These are phyloP conservation scores for Claviceps spartinae DNA, from an alignment of 2,329 filamentous ascomycete genomes.

Conservation along the genomic window DNA sequence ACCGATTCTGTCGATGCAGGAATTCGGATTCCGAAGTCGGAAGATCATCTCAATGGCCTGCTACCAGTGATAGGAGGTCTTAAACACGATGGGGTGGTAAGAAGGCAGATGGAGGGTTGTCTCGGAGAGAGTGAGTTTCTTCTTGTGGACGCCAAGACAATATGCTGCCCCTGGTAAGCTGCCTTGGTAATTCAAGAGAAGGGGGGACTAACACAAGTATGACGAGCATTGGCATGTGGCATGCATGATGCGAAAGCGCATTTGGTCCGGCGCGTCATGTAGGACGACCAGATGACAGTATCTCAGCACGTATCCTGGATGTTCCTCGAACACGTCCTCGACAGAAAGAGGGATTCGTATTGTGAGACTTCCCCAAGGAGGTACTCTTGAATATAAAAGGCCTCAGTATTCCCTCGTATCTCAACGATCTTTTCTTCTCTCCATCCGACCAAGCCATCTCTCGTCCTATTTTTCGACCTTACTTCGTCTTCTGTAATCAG, in stretches of 20 bases:
- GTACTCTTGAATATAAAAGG: not conserved
- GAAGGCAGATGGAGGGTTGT: not conserved
- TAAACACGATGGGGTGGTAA: not conserved
- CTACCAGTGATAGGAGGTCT: not conserved
- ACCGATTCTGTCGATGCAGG: conserved; percentile 1
- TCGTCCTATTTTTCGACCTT: not conserved
- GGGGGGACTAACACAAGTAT: too few species aligned
- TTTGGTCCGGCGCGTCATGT: too few species aligned
- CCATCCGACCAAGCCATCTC: not conserved
- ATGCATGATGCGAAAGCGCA: too few species aligned
- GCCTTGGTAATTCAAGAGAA: not conserved
- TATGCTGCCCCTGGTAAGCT: not conserved
- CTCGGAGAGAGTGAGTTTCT: not conserved
- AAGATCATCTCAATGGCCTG: not conserved
- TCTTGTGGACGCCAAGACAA: not conserved
- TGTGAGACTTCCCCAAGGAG: not conserved
- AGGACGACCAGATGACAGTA: too few species aligned
- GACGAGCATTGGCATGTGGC: not conserved
- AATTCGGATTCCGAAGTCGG: not conserved
- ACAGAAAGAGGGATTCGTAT: too few species aligned
- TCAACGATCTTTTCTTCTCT: not conserved
- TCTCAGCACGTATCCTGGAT: too few species aligned
- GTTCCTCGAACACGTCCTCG: too few species aligned
- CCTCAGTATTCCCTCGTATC: not conserved
- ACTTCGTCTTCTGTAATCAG: not conserved